A percentile compares a stretch with the other conserved stretches of the same genome.
phyloP scores from a whole-genome alignment of 305 asterid genomes.

The Fraxinus velutina region DNA sequence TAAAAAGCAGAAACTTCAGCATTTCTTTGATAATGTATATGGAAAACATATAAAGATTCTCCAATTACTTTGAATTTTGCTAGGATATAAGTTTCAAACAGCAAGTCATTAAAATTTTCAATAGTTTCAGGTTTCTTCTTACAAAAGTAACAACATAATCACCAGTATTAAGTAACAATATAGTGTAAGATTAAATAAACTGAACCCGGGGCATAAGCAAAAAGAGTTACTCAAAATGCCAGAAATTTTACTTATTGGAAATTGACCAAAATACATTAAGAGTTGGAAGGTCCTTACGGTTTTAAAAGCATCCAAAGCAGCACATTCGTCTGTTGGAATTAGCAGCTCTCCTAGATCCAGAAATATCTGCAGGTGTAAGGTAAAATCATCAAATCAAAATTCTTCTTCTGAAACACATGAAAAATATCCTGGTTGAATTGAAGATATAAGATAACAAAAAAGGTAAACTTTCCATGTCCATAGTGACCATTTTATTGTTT shows the following conservation, averaged over 20 bases:
- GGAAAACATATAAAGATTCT: background rate
- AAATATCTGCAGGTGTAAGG: conserved; percentile 52
- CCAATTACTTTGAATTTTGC: background rate
- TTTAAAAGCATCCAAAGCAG: conserved; percentile 84
- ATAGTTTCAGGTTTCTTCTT: background rate
- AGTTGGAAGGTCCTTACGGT: conserved; percentile 53
- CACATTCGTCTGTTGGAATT: conserved; percentile 67
- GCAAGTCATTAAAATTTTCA: background rate
- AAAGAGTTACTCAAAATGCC: background rate
- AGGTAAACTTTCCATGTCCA: background rate
- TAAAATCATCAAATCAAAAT: background rate
- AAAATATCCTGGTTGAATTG: conserved; percentile 1
- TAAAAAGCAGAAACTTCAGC: background rate
- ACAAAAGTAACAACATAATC: background rate
- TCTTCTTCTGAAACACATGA: background rate
- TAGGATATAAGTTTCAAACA: conserved; percentile 6
- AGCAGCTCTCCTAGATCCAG: conserved; percentile 90
- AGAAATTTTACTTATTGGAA: conserved; percentile 12
- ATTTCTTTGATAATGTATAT: background rate
- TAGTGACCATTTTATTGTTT: background rate
- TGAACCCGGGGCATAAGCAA: background rate
- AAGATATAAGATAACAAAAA: background rate
- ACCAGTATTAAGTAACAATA: background rate
- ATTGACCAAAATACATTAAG: conserved; percentile 11
- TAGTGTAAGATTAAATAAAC: background rate